Conservation (phyloP, 148 eudicot species). For the Vaccinium corymbosum region DNA sequence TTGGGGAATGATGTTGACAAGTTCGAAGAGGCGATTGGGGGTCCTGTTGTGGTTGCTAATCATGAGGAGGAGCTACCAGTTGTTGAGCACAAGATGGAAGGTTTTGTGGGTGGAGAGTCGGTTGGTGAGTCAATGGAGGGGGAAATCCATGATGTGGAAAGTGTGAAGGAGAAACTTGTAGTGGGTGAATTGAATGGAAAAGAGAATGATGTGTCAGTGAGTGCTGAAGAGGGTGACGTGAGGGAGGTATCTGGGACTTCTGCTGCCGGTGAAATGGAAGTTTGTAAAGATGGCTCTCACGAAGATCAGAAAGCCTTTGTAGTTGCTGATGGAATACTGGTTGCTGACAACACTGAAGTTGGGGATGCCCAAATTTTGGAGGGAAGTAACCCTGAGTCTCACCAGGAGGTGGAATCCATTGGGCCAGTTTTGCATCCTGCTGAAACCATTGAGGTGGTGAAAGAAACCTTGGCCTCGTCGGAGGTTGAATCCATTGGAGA, state of each 20-base stretch:
- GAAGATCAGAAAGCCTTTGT: slow-evolving; percentile 29
- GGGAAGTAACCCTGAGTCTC: background rate
- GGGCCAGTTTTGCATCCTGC: slow-evolving; percentile 11
- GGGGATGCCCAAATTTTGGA: slow-evolving; percentile 25
- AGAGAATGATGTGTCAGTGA: slow-evolving; percentile 15
- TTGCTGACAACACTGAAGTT: slow-evolving; percentile 26
- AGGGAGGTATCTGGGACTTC: slow-evolving; percentile 17
- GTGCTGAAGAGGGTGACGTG: background rate
- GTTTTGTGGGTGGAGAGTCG: slow-evolving; percentile 12
- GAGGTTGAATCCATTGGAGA: slow-evolving; percentile 1
- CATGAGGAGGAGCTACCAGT: slow-evolving; percentile 21
- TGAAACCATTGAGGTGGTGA: slow-evolving; percentile 14
- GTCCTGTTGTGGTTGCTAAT: slow-evolving; percentile 18
- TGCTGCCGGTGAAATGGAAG: slow-evolving; percentile 22
- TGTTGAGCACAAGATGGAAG: slow-evolving; percentile 23
- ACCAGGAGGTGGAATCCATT: slow-evolving; percentile 5
- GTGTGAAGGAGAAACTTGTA: slow-evolving; percentile 21
- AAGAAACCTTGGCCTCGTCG: background rate
- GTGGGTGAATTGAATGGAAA: slow-evolving; percentile 21
- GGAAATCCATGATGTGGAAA: slow-evolving; percentile 21
- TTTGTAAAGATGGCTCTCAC: slow-evolving; percentile 22
- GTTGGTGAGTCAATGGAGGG: slow-evolving; percentile 21
- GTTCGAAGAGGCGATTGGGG: slow-evolving; percentile 35
- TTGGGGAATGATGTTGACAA: slow-evolving; percentile 22
- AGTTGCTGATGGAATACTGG: slow-evolving; percentile 18